Conservation (phyloP, 495 filamentous ascomycete genomes). For the Neurospora tetrasperma region DNA sequence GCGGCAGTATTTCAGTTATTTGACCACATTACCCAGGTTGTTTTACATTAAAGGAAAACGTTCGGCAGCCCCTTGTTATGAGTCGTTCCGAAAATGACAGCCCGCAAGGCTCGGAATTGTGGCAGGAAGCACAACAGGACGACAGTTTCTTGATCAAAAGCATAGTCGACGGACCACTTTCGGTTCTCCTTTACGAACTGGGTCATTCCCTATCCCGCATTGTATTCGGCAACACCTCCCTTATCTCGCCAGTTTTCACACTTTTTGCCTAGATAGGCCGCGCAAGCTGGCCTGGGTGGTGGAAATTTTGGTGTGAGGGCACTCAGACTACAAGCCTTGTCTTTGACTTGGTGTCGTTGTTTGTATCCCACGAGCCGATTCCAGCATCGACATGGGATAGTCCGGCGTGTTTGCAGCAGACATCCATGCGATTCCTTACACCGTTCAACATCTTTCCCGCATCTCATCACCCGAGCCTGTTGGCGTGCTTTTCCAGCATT, state of each 20-base stretch:
- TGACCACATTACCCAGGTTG: background rate
- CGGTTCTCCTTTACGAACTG: slow-evolving; percentile 27
- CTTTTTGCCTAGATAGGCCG: background rate
- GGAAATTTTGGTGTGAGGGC: background rate
- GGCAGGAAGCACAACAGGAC: slow-evolving; percentile 34
- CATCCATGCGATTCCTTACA: background rate
- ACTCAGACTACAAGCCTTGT: background rate
- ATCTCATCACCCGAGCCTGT: background rate
- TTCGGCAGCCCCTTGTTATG: slow-evolving; percentile 31
- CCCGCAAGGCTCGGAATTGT: slow-evolving; percentile 48
- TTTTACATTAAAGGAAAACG: background rate
- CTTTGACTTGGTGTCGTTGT: background rate
- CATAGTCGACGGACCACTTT: slow-evolving; percentile 27
- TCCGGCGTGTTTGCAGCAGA: background rate
- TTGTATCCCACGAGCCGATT: background rate
- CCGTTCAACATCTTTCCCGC: background rate
- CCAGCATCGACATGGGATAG: background rate
- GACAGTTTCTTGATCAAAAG: slow-evolving; percentile 33
- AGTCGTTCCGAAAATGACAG: slow-evolving; percentile 46
- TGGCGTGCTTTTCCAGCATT: background rate
- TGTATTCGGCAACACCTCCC: slow-evolving; percentile 12
- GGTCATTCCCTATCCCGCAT: slow-evolving; percentile 18
- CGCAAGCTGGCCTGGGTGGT: background rate
- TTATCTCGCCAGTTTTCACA: background rate
- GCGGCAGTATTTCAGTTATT: background rate